A percentile compares a stretch with the other conserved stretches of the same genome.
Evolutionary conservation across 78 protist genomes (phyloP).

Genomic region (Polysphondylium violaceum): DNA sequence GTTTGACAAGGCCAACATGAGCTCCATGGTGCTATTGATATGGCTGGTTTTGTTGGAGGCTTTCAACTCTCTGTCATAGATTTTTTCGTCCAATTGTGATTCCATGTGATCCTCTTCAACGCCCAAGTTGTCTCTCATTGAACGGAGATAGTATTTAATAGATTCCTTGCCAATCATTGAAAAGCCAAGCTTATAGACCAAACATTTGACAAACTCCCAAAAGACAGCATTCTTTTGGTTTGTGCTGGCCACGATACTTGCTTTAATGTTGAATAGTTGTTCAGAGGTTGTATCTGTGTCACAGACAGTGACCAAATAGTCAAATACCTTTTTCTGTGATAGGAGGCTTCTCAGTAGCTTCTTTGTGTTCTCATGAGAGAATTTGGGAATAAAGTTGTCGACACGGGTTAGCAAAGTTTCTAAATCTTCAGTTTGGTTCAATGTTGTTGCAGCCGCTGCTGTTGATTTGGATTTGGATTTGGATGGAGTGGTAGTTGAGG

Average conservation of each 20-base stretch:
- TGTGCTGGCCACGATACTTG: neutral
- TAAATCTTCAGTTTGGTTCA: slow-evolving; percentile 2
- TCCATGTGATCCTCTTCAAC: neutral
- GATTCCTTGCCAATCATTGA: slow-evolving; percentile 13
- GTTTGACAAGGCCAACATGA: neutral
- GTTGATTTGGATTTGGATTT: neutral
- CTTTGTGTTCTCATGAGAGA: slow-evolving; percentile 24
- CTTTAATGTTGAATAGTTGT: slow-evolving; percentile 31
- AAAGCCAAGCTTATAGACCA: neutral
- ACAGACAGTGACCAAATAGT: neutral
- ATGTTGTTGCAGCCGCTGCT: neutral
- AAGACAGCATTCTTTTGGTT: slow-evolving; percentile 2
- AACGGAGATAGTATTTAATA: neutral
- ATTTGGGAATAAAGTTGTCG: slow-evolving; percentile 42
- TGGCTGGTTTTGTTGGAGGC: neutral
- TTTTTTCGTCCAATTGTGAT: neutral
- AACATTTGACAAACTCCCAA: slow-evolving; percentile 39
- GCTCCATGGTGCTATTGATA: neutral
- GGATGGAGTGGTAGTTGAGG: no score
- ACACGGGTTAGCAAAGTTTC: slow-evolving; percentile 25
- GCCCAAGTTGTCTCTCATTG: slow-evolving; percentile 1
- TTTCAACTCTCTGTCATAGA: slow-evolving; percentile 32
- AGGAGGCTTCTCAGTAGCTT: slow-evolving; percentile 8
- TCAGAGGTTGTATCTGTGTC: slow-evolving; percentile 25
- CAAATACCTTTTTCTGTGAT: slow-evolving; percentile 23